These are phyloP conservation scores for Citrus cavaleriei DNA, from an alignment of 345 rosid species.

Conservation along the genomic window DNA sequence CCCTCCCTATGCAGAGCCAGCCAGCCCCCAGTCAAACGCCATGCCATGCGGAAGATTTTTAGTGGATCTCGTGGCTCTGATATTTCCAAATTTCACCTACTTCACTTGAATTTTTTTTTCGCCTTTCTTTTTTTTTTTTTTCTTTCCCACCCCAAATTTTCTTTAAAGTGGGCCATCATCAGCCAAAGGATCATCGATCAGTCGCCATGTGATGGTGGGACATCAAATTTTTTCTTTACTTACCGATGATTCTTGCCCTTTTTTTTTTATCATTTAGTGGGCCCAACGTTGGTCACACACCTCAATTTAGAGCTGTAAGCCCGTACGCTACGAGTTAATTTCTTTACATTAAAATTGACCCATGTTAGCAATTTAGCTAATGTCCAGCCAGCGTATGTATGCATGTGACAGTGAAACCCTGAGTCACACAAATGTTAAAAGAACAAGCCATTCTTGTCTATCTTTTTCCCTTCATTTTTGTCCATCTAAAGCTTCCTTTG, in stretches of 20 bases:
- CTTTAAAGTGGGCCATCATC: constrained; percentile 9
- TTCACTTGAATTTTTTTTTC: background rate
- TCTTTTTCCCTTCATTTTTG: background rate
- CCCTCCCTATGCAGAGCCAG: too few relatives aligned
- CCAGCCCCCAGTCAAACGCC: too few relatives aligned
- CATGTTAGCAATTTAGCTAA: background rate
- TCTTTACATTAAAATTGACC: background rate
- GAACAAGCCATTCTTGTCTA: background rate
- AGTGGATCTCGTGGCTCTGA: constrained; percentile 6
- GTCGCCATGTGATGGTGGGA: constrained; percentile 32
- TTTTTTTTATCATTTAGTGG: constrained; percentile 10
- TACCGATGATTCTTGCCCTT: background rate
- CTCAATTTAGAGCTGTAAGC: too few relatives aligned
- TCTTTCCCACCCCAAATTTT: background rate
- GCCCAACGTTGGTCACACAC: constrained; percentile 16
- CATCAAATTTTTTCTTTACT: background rate
- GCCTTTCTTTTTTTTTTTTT: too few relatives aligned
- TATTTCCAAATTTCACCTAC: constrained; percentile 19
- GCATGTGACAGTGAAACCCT: background rate
- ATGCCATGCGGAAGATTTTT: constrained; percentile 17
- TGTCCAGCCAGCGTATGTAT: background rate
- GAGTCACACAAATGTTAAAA: background rate
- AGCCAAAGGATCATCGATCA: constrained; percentile 2
- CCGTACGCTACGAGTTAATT: background rate
- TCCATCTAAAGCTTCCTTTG: background rate